Conservation (phyloP, 306 rosid species). For the Adenanthera pavonina region DNA sequence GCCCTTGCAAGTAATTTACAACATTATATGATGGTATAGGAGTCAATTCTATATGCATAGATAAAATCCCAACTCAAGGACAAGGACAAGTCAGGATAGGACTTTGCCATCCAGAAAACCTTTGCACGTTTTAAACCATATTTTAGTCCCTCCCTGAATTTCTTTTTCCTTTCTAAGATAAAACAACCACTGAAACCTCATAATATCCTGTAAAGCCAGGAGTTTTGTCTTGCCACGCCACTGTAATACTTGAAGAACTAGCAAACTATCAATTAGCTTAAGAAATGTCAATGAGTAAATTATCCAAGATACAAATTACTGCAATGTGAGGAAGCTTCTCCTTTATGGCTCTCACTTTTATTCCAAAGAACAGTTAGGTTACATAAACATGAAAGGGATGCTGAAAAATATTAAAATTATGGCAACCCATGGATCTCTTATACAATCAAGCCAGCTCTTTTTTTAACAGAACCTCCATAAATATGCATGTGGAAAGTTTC, state of each 20-base stretch:
- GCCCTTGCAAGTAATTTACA: neutral
- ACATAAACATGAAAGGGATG: neutral
- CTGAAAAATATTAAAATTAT: conserved; percentile 7
- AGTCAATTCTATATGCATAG: neutral
- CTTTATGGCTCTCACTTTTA: conserved; percentile 18
- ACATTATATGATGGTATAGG: conserved; percentile 2
- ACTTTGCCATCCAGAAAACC: conserved; percentile 3
- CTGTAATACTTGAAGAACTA: conserved; percentile 3
- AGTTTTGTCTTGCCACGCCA: conserved; percentile 2
- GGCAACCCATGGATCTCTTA: conserved; percentile 1
- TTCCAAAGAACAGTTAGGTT: conserved; percentile 11
- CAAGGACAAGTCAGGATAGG: neutral
- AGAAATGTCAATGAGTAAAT: conserved; percentile 15
- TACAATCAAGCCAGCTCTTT: conserved; percentile 9
- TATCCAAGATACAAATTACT: conserved; percentile 4
- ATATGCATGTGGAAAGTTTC: neutral
- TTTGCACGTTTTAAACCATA: conserved; percentile 7
- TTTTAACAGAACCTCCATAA: conserved; percentile 5
- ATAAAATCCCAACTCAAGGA: conserved; percentile 7
- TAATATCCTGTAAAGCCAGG: neutral
- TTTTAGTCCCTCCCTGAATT: neutral
- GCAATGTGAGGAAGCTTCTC: conserved; percentile 5
- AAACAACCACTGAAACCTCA: neutral
- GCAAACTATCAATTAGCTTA: conserved; percentile 5
- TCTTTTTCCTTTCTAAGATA: neutral